Percentiles rank a stretch among this genome's conserved stretches.
phyloP scores from a whole-genome alignment of 176 grass and related monocot species.

The Lolium rigidum region DNA sequence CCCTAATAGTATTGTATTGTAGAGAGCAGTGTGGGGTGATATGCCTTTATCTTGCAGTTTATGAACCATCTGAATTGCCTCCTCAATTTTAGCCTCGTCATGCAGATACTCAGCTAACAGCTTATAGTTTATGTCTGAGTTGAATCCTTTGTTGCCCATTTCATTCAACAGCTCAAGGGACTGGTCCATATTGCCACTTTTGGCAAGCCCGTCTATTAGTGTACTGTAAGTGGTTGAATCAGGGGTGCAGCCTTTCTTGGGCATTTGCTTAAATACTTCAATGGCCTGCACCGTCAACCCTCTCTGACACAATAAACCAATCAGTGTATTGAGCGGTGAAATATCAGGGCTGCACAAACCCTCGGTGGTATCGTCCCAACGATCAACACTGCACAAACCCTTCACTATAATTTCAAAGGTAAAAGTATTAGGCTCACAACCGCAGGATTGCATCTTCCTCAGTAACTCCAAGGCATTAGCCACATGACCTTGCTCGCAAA shows the following conservation, averaged over 20 bases:
- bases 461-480: constrained; percentile 57
- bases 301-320: constrained; percentile 61
- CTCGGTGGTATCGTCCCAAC: constrained; percentile 37
- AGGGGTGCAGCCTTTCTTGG: constrained; percentile 55
- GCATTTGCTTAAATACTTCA: constrained; percentile 64
- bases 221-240: constrained; percentile 65
- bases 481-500: constrained; percentile 70
- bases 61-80: constrained; percentile 48
- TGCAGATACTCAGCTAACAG: constrained; percentile 51
- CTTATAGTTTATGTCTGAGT: constrained; percentile 56
- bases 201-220: constrained; percentile 59
- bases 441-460: constrained; percentile 56
- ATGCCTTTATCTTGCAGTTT: constrained; percentile 61
- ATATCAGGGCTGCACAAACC: no score
- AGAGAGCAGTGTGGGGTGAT: constrained; percentile 52
- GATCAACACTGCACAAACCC: constrained; percentile 45
- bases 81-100: constrained; percentile 56
- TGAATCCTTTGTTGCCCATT: constrained; percentile 68
- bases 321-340: constrained; percentile 61
- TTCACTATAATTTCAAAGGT: constrained; percentile 73
- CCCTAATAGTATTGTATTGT: constrained; percentile 55
- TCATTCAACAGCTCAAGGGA: constrained; percentile 74
- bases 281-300: constrained; percentile 47
- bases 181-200: constrained; percentile 45
- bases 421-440: constrained; percentile 65